Conservation (phyloP, 2,329 filamentous ascomycete species). For the Colletotrichum limetticola region DNA sequence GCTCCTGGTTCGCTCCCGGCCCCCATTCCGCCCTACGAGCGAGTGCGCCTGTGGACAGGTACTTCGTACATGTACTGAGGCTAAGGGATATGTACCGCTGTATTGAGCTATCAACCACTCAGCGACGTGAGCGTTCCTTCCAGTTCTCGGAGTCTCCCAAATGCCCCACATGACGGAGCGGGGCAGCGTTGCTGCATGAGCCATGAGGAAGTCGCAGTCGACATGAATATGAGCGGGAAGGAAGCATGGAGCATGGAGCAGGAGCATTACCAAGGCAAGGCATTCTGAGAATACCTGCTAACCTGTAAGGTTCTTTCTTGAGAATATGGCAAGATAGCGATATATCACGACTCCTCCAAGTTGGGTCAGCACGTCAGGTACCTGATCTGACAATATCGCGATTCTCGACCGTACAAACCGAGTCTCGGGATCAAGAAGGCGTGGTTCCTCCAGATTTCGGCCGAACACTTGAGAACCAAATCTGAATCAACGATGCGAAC, state of each 20-base stretch:
- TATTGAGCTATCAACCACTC: conserved; percentile 3
- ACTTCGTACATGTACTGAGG: no score
- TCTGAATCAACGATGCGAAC: conserved; percentile 1
- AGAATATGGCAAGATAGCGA: no score
- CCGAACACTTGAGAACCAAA: conserved; percentile 10
- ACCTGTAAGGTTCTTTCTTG: no score
- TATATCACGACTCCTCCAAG: no score
- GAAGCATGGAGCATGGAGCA: neutral
- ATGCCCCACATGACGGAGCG: neutral
- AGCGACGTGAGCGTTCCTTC: neutral
- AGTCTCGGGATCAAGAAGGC: neutral
- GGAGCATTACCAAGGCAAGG: neutral
- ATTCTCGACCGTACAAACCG: neutral
- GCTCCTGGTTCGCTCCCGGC: neutral
- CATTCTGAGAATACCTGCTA: neutral
- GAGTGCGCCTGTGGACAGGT: no score
- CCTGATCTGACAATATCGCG: neutral
- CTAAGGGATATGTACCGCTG: no score
- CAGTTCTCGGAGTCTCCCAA: neutral
- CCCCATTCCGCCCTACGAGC: no score
- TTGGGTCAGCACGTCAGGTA: neutral
- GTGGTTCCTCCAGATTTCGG: conserved; percentile 16
- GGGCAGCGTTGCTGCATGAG: conserved; percentile 3
- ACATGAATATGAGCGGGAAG: neutral
- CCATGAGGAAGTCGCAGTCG: neutral